Evolutionary conservation across 2,329 filamentous ascomycete genomes (phyloP).

Genomic region (Trichoderma harzianum): DNA sequence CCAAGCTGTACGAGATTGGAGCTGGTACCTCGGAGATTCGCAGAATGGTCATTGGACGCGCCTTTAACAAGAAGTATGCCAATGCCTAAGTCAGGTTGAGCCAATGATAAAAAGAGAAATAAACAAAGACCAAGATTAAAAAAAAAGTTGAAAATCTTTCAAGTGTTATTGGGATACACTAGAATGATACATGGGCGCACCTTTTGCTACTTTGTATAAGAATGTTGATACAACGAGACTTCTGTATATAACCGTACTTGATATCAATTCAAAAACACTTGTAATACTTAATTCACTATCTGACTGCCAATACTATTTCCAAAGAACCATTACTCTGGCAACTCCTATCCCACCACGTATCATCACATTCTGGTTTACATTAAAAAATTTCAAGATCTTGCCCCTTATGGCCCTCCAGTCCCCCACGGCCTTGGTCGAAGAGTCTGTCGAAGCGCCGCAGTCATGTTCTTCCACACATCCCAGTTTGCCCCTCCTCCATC

Average conservation of each 20-base stretch:
- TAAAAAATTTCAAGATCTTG: neutral
- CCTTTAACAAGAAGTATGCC: slow-evolving; percentile 83
- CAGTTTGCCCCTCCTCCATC: neutral
- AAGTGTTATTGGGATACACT: neutral
- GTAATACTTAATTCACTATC: neutral
- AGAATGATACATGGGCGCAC: neutral
- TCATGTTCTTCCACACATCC: neutral
- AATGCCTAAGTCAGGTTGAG: slow-evolving; percentile 25
- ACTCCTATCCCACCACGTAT: neutral
- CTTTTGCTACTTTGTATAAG: neutral
- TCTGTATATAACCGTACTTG: neutral
- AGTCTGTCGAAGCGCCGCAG: neutral
- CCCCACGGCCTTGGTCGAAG: neutral
- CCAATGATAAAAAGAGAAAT: neutral
- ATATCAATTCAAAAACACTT: neutral
- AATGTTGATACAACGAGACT: neutral
- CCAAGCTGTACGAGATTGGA: slow-evolving; percentile 89
- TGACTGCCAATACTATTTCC: fast-evolving
- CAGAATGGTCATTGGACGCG: slow-evolving; percentile 88
- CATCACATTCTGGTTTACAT: no score
- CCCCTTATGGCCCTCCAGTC: neutral
- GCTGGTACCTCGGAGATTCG: slow-evolving; percentile 93
- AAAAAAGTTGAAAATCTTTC: neutral
- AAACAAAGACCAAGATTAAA: neutral
- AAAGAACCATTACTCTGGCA: neutral